Base-by-base conservation (phyloP, 768 basidiomycete species). In the Lactarius akahatsu region DNA sequence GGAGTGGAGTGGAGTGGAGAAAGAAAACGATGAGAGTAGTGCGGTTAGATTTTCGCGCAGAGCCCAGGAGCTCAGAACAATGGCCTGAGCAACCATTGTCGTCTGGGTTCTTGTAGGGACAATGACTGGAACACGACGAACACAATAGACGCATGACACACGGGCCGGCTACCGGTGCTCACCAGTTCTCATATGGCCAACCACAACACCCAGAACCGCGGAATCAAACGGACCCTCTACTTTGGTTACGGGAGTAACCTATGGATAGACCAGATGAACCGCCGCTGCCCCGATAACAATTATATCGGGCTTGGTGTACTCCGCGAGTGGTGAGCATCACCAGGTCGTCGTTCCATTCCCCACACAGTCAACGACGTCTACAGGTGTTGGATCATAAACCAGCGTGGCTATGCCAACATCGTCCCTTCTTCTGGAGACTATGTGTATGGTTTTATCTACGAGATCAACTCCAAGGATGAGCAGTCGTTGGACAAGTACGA, bases 341-440 rank as follows among this genome's bases (percentile, higher is more conserved):
- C 1, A 36, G n/a, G 5, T 18, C n/a, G 5, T 18, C 15, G 50
- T 4, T 28, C 7, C 2, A 28, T 52, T 23, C n/a, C 13, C 16
- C 9, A 5, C 9, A 5, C 18, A 18, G 30, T 26, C 43, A 11
- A 45, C 40, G 9, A 58, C 56, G 38, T 23, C 11, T 13, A 43
- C n/a, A 67, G 66, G 66, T 47, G 64, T 50, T 68, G 67, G 67
- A 67, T 68, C 55, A 68, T 68, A 13, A 66, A 68, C 8, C 38
- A 62, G 57, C 30, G 20, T 3, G 64, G 67, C 8, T 61, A 52
- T 20, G 67, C 67, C 4, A 67, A 50, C 34, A 5, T 68, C 26
- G 36, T 68, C 34, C 59, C 64, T 40, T 68, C 65, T 10, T 6
- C 59, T 1, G 59, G 57, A 16, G 64, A 61, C 52, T 5, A 36